These are phyloP conservation scores for Cupressus sempervirens DNA, from an alignment of 75 land plant species.

Conservation along the genomic window DNA sequence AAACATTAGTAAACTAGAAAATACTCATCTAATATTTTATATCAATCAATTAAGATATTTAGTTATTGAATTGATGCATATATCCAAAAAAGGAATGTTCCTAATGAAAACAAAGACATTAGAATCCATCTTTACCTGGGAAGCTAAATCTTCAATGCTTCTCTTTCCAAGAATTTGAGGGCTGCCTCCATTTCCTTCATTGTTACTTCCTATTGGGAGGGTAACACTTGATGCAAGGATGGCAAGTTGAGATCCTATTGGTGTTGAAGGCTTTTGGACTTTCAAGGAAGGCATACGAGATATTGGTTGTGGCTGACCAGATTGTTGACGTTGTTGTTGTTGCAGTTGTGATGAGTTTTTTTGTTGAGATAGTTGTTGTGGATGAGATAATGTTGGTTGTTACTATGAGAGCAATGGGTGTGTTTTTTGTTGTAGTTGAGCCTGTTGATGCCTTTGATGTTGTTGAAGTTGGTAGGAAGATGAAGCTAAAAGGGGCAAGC, in stretches of 20 bases:
- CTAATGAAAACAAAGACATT: not conserved
- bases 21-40: not conserved
- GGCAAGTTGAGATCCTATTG: slow-evolving; percentile 45
- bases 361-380: slow-evolving; percentile 34
- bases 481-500: slow-evolving; percentile 26
- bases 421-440: slow-evolving; percentile 34
- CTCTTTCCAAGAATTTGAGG: slow-evolving; percentile 75
- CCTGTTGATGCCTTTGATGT: slow-evolving; percentile 20
- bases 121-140: slow-evolving; percentile 45
- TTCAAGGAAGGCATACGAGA: slow-evolving; percentile 28
- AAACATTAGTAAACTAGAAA: not conserved
- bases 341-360: slow-evolving; percentile 14
- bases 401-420: slow-evolving; percentile 28
- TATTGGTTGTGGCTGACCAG: slow-evolving; percentile 23
- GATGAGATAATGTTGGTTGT: slow-evolving; percentile 23
- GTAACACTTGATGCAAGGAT: slow-evolving; percentile 38
- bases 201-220: slow-evolving; percentile 44
- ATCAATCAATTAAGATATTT: not conserved
- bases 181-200: slow-evolving; percentile 49
- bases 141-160: slow-evolving; percentile 79
- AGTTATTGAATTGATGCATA: not conserved
- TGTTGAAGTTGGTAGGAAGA: slow-evolving; percentile 50
- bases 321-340: slow-evolving; percentile 27
- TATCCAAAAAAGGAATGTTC: not conserved
- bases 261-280: slow-evolving; percentile 43